Evolutionary conservation across 2,329 filamentous ascomycete species (phyloP), one percentile per base, ranked within the genome.

Genomic region (Clonostachys byssicola): DNA sequence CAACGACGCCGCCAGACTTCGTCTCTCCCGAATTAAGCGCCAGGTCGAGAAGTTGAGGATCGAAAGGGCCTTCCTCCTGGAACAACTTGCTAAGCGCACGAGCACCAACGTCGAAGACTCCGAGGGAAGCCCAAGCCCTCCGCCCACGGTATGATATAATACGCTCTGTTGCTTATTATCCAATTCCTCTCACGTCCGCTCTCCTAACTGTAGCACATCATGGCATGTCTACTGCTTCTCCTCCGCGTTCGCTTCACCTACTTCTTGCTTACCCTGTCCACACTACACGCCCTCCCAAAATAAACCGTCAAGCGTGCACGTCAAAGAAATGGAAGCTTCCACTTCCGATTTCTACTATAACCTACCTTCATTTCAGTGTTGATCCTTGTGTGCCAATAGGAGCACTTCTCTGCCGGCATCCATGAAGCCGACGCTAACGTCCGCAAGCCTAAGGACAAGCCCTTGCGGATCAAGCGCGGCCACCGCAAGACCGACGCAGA

Each of bases 1-100:
- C 61, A 96, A 96, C 65, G 91, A 96, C 58, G 81, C 88, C 48
- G 86, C 89, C 42, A 83, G 89, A 46, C 74, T 89, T 46, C 87
- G 90, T 45, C 87, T 96, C 53, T 75, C 80, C 39, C 86, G 92
- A 43, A 81, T 95, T 51, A 85, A 88, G 66, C 85, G 92, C 53
- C 88, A 89, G 60, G 86, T 96, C 56, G 87, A 95, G 65, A 96
- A 97, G 71, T 83, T 95, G 77, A 86, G 94, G 44, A 80, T 97
- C 20, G 88, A 95, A 71, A 81, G 90, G 52, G 88, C 89, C 23
- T 86, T 88, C 56, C 71, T 89, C 42, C 75, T 88, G 34, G 84
- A 89, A 60, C 83, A 90, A 62, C 75, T 94, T 40, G 77, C 83
- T 17, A 85, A 85, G 58, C 81, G 88, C 55, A 90, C 87, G 16